Percentiles rank a stretch among this genome's conserved stretches.
Conservation (phyloP, 177 flowering plant species). For the Tripterygium wilfordii region DNA sequence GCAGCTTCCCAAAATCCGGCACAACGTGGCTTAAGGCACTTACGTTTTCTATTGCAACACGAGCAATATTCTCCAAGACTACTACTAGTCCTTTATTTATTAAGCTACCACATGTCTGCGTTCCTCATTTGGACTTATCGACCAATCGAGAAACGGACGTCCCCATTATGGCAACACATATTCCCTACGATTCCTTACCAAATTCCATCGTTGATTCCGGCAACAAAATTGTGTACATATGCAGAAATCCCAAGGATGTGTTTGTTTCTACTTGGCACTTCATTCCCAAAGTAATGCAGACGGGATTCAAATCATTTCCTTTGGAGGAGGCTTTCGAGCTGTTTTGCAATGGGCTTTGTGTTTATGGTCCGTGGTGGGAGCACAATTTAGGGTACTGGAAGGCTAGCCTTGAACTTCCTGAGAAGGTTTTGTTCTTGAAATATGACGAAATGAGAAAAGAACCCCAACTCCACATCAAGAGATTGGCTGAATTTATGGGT, state of each 20-base stretch:
- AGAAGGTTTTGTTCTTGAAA: constrained; percentile 13
- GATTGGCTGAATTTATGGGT: constrained; percentile 2
- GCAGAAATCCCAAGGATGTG: constrained; percentile 4
- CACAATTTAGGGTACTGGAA: constrained; percentile 11
- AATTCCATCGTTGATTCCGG: neutral
- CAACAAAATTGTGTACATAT: constrained; percentile 4
- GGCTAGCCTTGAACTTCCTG: constrained; percentile 1
- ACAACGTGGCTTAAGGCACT: no score
- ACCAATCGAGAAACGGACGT: no score
- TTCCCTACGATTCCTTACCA: neutral
- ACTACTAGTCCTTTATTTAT: no score
- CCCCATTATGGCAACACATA: no score
- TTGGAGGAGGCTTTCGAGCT: constrained; percentile 4
- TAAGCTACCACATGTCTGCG: no score
- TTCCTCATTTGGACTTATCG: no score
- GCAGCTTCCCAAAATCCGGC: no score
- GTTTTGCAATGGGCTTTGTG: constrained; percentile 6
- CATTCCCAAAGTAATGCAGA: neutral
- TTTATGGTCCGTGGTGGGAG: constrained; percentile 15
- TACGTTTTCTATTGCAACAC: no score
- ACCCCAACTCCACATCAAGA: neutral
- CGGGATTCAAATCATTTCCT: neutral
- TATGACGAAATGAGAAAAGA: constrained; percentile 12
- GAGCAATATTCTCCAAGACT: no score
- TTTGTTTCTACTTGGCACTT: constrained; percentile 1